Conservation (phyloP, 176 grass and related monocot species). For the sorghum (Sorghum bicolor) region Sorghum_bicolor_NCBIv3 NC_012872.2:68683501-68684000, state of each 20-base stretch:
- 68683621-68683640: background rate
- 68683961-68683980: background rate
- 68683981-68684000: background rate
- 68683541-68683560: conserved; percentile 70
- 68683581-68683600: conserved; percentile 69
- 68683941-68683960: background rate
- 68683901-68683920: conserved; percentile 42
- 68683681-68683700: background rate
- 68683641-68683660: background rate
- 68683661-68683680: background rate
- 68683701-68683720: background rate
- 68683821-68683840: conserved; percentile 93
- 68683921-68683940: background rate
- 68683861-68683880: conserved; percentile 60
- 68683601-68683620: background rate
- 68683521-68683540: conserved; percentile 71
- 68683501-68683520: conserved; percentile 59
- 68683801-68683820: conserved; percentile 70
- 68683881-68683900: conserved; percentile 89
- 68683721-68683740: conserved; percentile 59
- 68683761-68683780: conserved; percentile 88
- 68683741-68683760: conserved; percentile 90
- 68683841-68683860: conserved; percentile 73
- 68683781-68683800: conserved; percentile 80
- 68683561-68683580: conserved; percentile 60